Percentiles rank a stretch among this genome's conserved stretches.
phyloP scores from a whole-genome alignment of 2,329 filamentous ascomycete genomes.

The Curvularia eragrostidis region DNA sequence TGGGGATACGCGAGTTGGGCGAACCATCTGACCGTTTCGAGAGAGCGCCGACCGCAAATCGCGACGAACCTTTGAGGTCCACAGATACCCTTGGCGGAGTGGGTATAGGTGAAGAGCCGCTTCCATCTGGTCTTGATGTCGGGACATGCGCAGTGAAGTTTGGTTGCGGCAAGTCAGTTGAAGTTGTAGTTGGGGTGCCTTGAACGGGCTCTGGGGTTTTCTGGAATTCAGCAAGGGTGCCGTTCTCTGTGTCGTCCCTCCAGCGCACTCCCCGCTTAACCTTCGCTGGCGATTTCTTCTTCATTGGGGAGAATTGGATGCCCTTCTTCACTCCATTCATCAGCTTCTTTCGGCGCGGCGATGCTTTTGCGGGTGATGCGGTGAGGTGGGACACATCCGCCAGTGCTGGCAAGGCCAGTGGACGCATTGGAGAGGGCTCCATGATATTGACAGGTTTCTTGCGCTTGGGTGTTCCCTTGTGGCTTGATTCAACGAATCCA shows the following conservation, averaged over 20 bases:
- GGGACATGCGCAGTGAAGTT: conserved; percentile 53
- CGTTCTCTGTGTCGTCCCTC: conserved; percentile 89
- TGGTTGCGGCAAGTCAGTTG: conserved; percentile 61
- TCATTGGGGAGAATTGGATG: conserved; percentile 80
- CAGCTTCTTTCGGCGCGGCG: conserved; percentile 78
- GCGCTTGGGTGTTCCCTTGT: conserved; percentile 78
- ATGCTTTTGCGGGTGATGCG: conserved; percentile 73
- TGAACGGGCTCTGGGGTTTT: conserved; percentile 80
- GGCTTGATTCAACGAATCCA: conserved; percentile 73
- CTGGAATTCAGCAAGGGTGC: conserved; percentile 86
- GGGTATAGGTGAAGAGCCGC: conserved; percentile 64
- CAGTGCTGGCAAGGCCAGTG: conserved; percentile 40
- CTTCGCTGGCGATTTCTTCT: conserved; percentile 71
- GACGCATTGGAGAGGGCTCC: conserved; percentile 58
- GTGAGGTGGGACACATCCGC: conserved; percentile 51
- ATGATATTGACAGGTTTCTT: conserved; percentile 59
- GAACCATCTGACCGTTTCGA: conserved; percentile 70
- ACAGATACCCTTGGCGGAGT: conserved; percentile 65
- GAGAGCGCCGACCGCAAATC: conserved; percentile 90
- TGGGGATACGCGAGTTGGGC: conserved; percentile 64
- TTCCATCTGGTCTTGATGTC: conserved; percentile 33
- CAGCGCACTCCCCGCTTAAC: conserved; percentile 82
- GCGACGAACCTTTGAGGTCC: conserved; percentile 67
- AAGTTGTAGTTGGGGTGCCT: conserved; percentile 63
- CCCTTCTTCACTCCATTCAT: conserved; percentile 69